These are phyloP conservation scores for Clitopilus hobsonii DNA, from an alignment of 768 basidiomycete species.

Conservation along the genomic window DNA sequence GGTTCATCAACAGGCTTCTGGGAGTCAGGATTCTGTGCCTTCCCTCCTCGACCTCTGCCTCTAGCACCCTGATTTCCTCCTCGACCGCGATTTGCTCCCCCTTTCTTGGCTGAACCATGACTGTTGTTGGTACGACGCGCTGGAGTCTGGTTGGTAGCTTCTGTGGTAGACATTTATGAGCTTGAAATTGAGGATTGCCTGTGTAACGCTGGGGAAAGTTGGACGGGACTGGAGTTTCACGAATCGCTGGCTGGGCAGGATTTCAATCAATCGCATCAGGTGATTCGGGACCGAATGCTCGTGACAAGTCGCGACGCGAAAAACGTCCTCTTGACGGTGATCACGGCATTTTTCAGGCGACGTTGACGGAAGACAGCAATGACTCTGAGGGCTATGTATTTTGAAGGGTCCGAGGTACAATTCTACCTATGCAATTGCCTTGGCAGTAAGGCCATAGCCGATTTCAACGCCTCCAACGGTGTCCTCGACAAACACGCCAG, in stretches of 20 bases:
- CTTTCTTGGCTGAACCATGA: constrained; percentile 11
- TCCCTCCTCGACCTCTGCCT: constrained; percentile 7
- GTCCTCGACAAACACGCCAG: constrained; percentile 53
- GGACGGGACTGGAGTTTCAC: not conserved
- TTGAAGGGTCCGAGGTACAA: not conserved
- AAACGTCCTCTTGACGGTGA: not conserved
- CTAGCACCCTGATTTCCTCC: constrained; percentile 7
- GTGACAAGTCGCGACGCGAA: constrained; percentile 3
- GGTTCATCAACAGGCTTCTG: not conserved
- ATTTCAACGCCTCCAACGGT: constrained; percentile 31
- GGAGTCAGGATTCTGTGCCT: constrained; percentile 4
- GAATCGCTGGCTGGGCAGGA: not conserved
- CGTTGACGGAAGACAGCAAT: not conserved
- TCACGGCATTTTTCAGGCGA: not conserved
- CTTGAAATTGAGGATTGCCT: not conserved
- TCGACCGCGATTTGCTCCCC: constrained; percentile 8
- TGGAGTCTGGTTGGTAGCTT: constrained; percentile 2
- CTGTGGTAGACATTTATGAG: constrained; percentile 7
- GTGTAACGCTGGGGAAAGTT: not conserved
- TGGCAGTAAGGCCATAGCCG: constrained; percentile 17
- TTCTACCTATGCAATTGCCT: not conserved
- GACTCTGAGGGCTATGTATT: not conserved
- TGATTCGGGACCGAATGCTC: constrained; percentile 10
- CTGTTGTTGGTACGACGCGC: not conserved
- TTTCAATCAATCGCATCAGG: constrained; percentile 15